These are phyloP conservation scores for Prunella vulgaris DNA, from an alignment of 257 asterid species.

Conservation along the genomic window DNA sequence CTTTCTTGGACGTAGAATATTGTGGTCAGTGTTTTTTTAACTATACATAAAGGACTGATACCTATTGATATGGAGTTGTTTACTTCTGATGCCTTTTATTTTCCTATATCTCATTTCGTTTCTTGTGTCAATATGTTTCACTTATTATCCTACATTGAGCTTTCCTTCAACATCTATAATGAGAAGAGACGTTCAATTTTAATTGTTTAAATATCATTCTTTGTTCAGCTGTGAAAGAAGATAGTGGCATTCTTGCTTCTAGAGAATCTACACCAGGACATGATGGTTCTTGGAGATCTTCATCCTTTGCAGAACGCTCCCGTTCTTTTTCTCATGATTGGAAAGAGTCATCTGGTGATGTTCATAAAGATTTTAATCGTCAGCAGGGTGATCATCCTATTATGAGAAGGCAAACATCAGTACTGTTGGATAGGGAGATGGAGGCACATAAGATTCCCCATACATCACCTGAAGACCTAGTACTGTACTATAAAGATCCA, in stretches of 20 bases:
- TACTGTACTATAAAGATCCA: conserved; percentile 87
- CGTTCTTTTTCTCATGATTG: conserved; percentile 37
- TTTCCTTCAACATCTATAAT: not conserved
- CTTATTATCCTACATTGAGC: not conserved
- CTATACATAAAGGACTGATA: not conserved
- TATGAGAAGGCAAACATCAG: conserved; percentile 57
- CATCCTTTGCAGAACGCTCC: conserved; percentile 56
- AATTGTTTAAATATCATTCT: not conserved
- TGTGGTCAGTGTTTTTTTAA: not conserved
- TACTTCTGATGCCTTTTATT: not conserved
- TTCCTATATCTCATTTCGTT: not conserved
- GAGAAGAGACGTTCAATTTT: too few relatives aligned
- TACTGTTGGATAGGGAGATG: conserved; percentile 37
- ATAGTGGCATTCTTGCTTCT: not conserved
- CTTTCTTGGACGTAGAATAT: not conserved
- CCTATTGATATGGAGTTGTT: not conserved
- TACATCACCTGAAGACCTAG: conserved; percentile 75
- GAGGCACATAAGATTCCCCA: conserved; percentile 47
- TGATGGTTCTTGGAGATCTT: conserved; percentile 57
- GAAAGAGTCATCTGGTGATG: conserved; percentile 44
- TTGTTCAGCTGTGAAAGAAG: conserved; percentile 16
- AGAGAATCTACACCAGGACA: conserved; percentile 14
- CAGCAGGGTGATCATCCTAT: conserved; percentile 50
- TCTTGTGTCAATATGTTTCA: not conserved
- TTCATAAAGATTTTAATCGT: conserved; percentile 50